Percentiles rank a stretch among this genome's conserved stretches.
phyloP scores from a whole-genome alignment of 495 filamentous ascomycete species.

The Penicillium silybi region DNA sequence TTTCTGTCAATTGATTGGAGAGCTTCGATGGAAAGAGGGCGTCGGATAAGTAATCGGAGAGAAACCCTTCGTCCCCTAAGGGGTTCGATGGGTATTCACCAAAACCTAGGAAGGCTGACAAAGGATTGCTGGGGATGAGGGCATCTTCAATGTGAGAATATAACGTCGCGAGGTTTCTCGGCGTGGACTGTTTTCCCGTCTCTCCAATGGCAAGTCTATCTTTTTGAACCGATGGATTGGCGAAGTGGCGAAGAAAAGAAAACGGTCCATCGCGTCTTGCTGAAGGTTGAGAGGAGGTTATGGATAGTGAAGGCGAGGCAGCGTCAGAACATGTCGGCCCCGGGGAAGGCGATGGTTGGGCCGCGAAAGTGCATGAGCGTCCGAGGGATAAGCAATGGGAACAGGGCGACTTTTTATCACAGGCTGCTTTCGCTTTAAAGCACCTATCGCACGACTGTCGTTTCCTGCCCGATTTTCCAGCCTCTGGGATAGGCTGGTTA shows the following conservation, averaged over 20 bases:
- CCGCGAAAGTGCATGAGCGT: constrained; percentile 21
- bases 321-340: constrained; percentile 1
- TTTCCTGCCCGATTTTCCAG: constrained; percentile 33
- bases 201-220: constrained; percentile 36
- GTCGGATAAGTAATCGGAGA: constrained; percentile 16
- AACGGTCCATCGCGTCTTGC: constrained; percentile 24
- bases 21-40: constrained; percentile 25
- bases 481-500: constrained; percentile 27
- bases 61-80: constrained; percentile 15
- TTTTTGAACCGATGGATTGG: constrained; percentile 28
- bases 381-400: constrained; percentile 26
- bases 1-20: constrained; percentile 27
- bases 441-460: constrained; percentile 33
- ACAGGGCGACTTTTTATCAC: constrained; percentile 28
- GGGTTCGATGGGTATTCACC: constrained; percentile 16
- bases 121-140: constrained; percentile 22
- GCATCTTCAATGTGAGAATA: constrained; percentile 33
- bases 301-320: constrained; percentile 46
- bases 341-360: neutral
- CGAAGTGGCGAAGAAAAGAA: constrained; percentile 32
- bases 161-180: constrained; percentile 30
- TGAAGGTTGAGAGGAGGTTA: constrained; percentile 54
- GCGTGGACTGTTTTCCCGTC: constrained; percentile 31
- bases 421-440: constrained; percentile 28
- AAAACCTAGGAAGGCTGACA: constrained; percentile 8